Evolutionary conservation across 2,329 filamentous ascomycete species (phyloP), one percentile per base, ranked within the genome.

Genomic region (Trichocomaceae sp.): DNA sequence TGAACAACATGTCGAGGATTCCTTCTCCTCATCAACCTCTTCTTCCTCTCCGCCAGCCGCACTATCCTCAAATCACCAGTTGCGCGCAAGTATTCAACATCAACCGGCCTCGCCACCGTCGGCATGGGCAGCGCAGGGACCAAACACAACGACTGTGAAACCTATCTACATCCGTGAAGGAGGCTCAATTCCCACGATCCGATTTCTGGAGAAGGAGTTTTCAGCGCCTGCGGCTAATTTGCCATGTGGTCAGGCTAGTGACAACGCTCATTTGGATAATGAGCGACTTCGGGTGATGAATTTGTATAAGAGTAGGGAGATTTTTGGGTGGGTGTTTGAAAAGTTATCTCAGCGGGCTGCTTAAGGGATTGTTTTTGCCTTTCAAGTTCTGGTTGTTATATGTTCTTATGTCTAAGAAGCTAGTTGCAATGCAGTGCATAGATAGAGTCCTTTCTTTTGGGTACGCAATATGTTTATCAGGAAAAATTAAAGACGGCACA

Each of bases 81-180:
- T 50, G 20, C 29, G 35, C 10, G 39, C 35, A 3, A 13, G 22
- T n/a, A 22, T 37, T 20, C 49, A 44, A 45, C 17, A 12, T 41
- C 37, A 42, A 22, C 13, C 46, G n/a, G 29, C 46, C 7, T 45
- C 56, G 37, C 19, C 44, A 9, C 3, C 49, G 42, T 53, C 50
- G 5, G 20, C 45, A 17, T 41, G 23, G 19, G 31, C 41, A 2
- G 23, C 50, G 8, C 19, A 33, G 33, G 13, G 26, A 12, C 17
- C 41, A 20, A 47, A 49, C 10, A 55, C 50, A 57, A 61, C 54
- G 12, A 47, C 53, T 17, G 59, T 68, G 10, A 63, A 66, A 52
- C 92, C 91, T 0, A 77, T 99, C 3, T 97, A 95, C 68, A 99
- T 99, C 62, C 83, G 93, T 9, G 93, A 99, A 72, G 93, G 93